Evolutionary conservation across 225 moss, liverwort and hornwort species (phyloP), one percentile per base, ranked within the genome.

Genomic region (Takakia lepidozioides): DNA sequence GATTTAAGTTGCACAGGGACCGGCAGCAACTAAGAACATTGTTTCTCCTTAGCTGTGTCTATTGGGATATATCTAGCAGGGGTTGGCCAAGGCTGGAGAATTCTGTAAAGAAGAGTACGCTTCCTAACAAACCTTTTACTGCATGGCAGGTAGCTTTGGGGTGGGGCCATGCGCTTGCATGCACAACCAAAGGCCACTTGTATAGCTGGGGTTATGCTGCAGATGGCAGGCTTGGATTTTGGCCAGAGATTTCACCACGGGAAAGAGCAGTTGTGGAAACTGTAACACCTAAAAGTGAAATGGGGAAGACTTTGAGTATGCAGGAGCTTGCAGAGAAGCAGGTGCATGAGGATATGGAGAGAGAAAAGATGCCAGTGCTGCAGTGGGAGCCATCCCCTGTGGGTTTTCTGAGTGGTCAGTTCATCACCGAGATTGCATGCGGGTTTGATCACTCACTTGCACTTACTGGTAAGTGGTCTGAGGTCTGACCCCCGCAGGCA

Each of bases 381-480:
- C 56, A 63, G 3, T 93, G 93, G 93, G 57, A 68, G 40, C 89
- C 89, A 29, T 45, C 42, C 37, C 71, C 37, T 21, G 76, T 89
- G 1, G 59, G 81, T 54, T 57, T 67, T 19, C 64, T 93, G 29
- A 53, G 58, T 2, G 58, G 59, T 41, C 65, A 67, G 36, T 70
- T 44, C 43, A 67, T 82, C 23, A 72, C 39, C 43, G 50, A 70
- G 24, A 69, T 86, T 32, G 64, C 76, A 23, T 86, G 86, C 48
- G 93, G 93, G 27, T 67, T 93, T 67, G 93, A 93, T 64, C 93
- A 93, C 60, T 93, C 93, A 35, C 65, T 93, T 24, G 68, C 58
- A 3, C 57, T 89, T 9, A 65, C 73, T 44, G 85, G 93, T 93
- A 81, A 8, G 22, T 9, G 11, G 18, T 26, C 45, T 49, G 4